Conservation (phyloP, 768 basidiomycete genomes). For the Hygrophorus russula region DNA sequence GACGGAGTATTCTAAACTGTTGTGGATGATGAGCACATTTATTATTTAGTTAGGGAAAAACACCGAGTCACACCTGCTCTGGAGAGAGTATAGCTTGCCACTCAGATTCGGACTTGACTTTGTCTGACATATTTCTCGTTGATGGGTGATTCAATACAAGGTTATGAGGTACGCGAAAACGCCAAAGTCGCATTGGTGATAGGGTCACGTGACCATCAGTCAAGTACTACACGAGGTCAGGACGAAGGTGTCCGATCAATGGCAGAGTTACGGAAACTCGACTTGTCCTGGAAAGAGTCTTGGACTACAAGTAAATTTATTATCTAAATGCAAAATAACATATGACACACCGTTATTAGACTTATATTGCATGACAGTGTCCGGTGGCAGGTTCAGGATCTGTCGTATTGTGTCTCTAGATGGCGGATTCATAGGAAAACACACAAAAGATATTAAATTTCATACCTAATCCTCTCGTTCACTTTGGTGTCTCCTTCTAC, state of each 20-base stretch:
- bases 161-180: not conserved
- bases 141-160: not conserved
- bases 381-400: slow-evolving; percentile 63
- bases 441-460: slow-evolving; percentile 7
- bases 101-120: slow-evolving; percentile 56
- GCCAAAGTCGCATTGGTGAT: not conserved
- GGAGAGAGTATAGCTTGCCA: slow-evolving; percentile 76
- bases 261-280: slow-evolving; percentile 67
- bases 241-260: slow-evolving; percentile 29
- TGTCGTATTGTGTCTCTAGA: slow-evolving; percentile 68
- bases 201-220: not conserved
- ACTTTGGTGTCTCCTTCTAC: slow-evolving; percentile 66
- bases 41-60: not conserved
- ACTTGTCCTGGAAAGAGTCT: slow-evolving; percentile 87
- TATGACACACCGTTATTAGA: slow-evolving; percentile 66
- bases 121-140: slow-evolving; percentile 24
- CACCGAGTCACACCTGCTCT: slow-evolving; percentile 52
- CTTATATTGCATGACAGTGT: slow-evolving; percentile 90
- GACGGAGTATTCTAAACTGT: slow-evolving; percentile 75
- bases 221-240: not conserved
- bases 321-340: not conserved
- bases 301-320: slow-evolving; percentile 7
- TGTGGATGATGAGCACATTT: not conserved
- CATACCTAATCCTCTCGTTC: slow-evolving; percentile 75
- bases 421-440: slow-evolving; percentile 2